phyloP scores from a whole-genome alignment of 202 grass and related monocot genomes.

The Panicum hallii region DNA sequence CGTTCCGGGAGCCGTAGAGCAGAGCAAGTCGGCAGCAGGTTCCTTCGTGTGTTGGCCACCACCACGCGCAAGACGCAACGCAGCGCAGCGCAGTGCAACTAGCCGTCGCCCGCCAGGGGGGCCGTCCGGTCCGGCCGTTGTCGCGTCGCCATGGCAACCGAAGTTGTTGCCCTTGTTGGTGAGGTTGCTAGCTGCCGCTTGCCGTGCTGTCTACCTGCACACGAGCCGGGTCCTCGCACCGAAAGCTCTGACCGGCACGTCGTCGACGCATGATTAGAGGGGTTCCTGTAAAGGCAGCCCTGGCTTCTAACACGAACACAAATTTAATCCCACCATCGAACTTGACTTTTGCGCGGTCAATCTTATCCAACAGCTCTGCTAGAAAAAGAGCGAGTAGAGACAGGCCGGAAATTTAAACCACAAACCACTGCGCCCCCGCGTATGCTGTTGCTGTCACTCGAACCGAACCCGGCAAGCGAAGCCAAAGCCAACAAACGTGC shows the following conservation, averaged over 20 bases:
- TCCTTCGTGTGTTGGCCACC: neutral
- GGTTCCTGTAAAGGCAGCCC: neutral
- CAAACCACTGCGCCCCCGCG: neutral
- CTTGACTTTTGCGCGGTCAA: constrained; percentile 42
- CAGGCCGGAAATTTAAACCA: neutral
- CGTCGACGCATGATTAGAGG: constrained; percentile 12
- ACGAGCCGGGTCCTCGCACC: neutral
- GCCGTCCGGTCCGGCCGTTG: neutral
- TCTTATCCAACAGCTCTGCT: constrained; percentile 12
- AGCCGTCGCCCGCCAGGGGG: neutral
- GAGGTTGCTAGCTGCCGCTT: constrained; percentile 13
- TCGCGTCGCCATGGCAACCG: constrained; percentile 35
- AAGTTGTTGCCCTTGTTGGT: neutral
- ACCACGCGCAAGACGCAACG: neutral
- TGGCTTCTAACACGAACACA: neutral
- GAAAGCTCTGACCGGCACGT: constrained; percentile 4
- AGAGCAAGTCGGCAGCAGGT: neutral
- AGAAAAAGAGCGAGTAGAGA: neutral
- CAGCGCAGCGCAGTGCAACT: constrained; percentile 9
- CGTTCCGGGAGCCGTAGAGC: neutral
- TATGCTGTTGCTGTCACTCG: constrained; percentile 24
- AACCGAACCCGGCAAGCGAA: constrained; percentile 31
- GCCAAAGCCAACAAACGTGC: neutral
- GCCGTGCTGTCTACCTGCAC: neutral
- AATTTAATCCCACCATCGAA: neutral